A percentile compares a stretch with the other conserved stretches of the same genome.
Conservation (phyloP, 2,329 filamentous ascomycete species). For the Aureobasidium sp. region DNA sequence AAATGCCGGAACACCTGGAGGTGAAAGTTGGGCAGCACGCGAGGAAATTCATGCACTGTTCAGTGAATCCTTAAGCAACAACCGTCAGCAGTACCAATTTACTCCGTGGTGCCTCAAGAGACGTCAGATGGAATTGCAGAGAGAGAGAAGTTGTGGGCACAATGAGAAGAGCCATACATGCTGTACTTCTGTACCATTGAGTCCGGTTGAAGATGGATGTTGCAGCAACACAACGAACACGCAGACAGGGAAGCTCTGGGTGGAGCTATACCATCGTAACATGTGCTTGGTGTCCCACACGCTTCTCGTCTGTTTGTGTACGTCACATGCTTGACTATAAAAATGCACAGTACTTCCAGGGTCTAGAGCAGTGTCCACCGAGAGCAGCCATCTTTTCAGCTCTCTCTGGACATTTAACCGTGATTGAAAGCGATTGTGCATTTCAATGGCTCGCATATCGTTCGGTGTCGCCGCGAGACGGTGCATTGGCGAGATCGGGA, state of each 20-base stretch:
- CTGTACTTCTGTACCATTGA: neutral
- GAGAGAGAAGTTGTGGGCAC: neutral
- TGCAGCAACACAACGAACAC: neutral
- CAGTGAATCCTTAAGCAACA: neutral
- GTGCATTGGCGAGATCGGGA: neutral
- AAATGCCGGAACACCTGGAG: neutral
- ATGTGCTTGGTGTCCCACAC: neutral
- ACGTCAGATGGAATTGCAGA: neutral
- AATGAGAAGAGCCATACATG: neutral
- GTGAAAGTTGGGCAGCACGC: neutral
- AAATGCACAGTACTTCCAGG: neutral
- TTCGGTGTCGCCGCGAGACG: neutral
- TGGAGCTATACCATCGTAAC: neutral
- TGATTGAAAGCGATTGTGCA: neutral
- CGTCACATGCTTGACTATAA: neutral
- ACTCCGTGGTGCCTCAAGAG: neutral
- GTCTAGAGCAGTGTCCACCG: neutral
- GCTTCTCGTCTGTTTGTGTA: neutral
- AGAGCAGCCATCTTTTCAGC: neutral
- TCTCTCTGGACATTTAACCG: neutral
- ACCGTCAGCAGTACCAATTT: neutral
- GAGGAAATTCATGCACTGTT: no score
- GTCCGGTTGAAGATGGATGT: neutral
- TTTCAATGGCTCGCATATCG: neutral
- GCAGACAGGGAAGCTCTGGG: neutral